Evolutionary conservation across 805 yeast species (phyloP), one percentile per base, ranked within the genome.

Genomic region (Pichia membranifaciens): DNA sequence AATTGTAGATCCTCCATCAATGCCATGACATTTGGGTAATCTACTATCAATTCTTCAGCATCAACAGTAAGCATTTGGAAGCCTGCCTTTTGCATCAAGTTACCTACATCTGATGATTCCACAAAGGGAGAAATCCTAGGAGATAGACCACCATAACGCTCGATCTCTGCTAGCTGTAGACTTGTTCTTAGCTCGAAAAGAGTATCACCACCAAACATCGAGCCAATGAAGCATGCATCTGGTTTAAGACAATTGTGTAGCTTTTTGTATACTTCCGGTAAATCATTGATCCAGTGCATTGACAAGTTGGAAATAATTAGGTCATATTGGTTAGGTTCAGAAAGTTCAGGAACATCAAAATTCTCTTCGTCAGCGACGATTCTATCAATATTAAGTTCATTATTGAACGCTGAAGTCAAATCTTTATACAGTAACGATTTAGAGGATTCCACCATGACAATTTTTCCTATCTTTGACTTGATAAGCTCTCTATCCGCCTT

Each of bases 51-150:
- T 58, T 87, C 95, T 58, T 87, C 95, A 8, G 86, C 83, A 59
- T 87, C 96, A 41, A 87, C 79, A 0, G 96, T 87, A 43, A 87
- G 73, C 74, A 87, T 76, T 55, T 79, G 82, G 70, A 84, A 87
- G 17, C 88, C 86, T 0, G 90, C 89, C 48, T 79, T 73, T 60
- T 81, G 87, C 67, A 87, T 65, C 31, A 87, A 65, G 16, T 79
- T 71, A 1, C 91, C 93, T 50, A 87, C 76, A 59, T 87, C 96
- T 44, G 81, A 76, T 35, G 87, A 77, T 33, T 82, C 86, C 3
- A 87, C 89, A 54, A 87, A 71, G 0, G 96, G 96, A 5, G 90
- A 82, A 4, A 87, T 76, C 34, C 95, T 69, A 1, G 96, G 93
- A 1, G 91, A 76, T 50, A 87, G 72, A 2, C 95, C 89, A 9